Percentiles rank a stretch among this genome's conserved stretches.
These are phyloP conservation scores for Leptosphaerulina australis DNA, from an alignment of 2,329 filamentous ascomycete genomes.

Conservation along the genomic window DNA sequence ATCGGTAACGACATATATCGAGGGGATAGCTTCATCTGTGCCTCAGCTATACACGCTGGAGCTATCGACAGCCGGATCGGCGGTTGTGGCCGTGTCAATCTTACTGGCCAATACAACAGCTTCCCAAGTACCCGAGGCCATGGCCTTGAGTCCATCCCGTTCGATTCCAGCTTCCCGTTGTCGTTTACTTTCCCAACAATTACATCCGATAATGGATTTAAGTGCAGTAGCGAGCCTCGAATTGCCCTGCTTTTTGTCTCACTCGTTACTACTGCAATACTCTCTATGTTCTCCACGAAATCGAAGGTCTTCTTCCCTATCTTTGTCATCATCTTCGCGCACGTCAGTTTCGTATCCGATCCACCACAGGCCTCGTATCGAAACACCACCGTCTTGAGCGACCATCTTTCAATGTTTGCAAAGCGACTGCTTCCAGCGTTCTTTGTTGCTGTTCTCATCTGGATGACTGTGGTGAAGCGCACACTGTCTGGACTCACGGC, in stretches of 20 bases:
- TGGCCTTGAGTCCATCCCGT: slow-evolving; percentile 76
- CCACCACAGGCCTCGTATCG: slow-evolving; percentile 69
- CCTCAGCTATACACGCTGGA: slow-evolving; percentile 83
- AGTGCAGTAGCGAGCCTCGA: slow-evolving; percentile 70
- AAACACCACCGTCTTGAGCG: slow-evolving; percentile 56
- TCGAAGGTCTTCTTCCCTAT: slow-evolving; percentile 79
- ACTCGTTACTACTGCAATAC: slow-evolving; percentile 70
- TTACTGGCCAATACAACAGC: slow-evolving; percentile 69
- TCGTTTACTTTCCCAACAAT: slow-evolving; percentile 71
- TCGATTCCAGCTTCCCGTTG: slow-evolving; percentile 86
- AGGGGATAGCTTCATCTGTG: slow-evolving; percentile 89
- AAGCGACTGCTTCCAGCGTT: slow-evolving; percentile 84
- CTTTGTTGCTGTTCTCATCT: slow-evolving; percentile 85
- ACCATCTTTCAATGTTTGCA: slow-evolving; percentile 61
- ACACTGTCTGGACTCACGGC: slow-evolving; percentile 75
- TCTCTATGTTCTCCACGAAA: slow-evolving; percentile 80
- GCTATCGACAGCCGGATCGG: slow-evolving; percentile 71
- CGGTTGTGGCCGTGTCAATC: slow-evolving; percentile 78
- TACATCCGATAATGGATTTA: slow-evolving; percentile 64
- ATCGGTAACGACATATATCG: slow-evolving; percentile 73
- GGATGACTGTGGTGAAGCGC: slow-evolving; percentile 77
- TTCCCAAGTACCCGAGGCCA: slow-evolving; percentile 69
- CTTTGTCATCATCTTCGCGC: slow-evolving; percentile 83
- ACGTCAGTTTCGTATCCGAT: slow-evolving; percentile 86
- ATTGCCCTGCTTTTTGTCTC: slow-evolving; percentile 83